phyloP scores from a whole-genome alignment of 345 rosid species.

The Dimocarpus longan region DNA sequence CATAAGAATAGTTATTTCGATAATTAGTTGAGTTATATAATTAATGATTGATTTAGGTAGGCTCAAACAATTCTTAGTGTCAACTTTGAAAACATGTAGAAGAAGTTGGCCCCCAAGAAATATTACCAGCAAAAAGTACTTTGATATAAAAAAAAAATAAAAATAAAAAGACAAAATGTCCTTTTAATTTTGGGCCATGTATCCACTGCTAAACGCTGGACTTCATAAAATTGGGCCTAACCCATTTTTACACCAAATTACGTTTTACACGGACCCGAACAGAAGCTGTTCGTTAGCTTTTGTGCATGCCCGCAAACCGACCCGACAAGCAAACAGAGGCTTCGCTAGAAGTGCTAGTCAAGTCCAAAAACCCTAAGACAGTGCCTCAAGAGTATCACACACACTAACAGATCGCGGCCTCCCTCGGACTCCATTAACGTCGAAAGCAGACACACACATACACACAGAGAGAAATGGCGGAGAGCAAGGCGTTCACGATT shows the following conservation, averaged over 20 bases:
- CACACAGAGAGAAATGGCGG: slow-evolving; percentile 39
- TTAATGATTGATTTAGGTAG: no score
- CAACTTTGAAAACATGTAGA: no score
- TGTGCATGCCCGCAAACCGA: background rate
- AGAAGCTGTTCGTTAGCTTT: background rate
- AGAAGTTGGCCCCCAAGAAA: background rate
- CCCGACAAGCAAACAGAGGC: background rate
- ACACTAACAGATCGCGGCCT: background rate
- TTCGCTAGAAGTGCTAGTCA: background rate
- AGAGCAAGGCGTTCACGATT: slow-evolving; percentile 50
- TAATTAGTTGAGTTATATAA: no score
- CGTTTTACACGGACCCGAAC: background rate
- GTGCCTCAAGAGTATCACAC: background rate
- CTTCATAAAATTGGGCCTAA: background rate
- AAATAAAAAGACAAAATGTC: no score
- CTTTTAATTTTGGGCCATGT: background rate
- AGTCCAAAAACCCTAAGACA: background rate
- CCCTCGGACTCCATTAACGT: background rate
- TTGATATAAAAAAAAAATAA: no score
- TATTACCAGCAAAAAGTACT: background rate
- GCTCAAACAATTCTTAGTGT: no score
- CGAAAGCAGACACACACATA: no score
- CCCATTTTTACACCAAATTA: background rate
- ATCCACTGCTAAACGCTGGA: background rate
- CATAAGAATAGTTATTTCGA: no score